Base-by-base conservation (phyloP, 345 rosid genomes). In the Passiflora organensis region DNA sequence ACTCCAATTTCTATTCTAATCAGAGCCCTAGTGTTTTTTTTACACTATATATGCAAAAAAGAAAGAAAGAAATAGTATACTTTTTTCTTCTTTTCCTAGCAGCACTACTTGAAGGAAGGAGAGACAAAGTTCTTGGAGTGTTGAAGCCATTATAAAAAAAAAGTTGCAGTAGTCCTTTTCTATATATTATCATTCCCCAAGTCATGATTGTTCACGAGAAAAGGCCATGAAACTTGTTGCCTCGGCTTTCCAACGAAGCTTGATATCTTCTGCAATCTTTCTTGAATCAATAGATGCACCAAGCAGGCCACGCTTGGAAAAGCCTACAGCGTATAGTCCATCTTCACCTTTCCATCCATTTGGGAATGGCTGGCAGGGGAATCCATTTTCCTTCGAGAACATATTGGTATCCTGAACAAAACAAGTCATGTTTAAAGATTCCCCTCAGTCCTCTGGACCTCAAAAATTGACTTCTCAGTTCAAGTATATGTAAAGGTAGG, bases 241-340 rank as follows among this genome's bases (percentile, higher is more conserved):
- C 43, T 75, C 64, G 10, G 65, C 61, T 65, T 70, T 71, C 80
- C 76, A 72, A 21, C 41, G 58, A 46, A 44, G 64, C 48, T 68
- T 69, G 39, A 90, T 76, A 62, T 90, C 94, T 45, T 85, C 74
- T 9, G 94, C 80, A 0, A 87, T 80, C 55, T 52, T 81, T 51
- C 60, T 73, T 1, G 97, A 96, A 63, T 85, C 89, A 47, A 76
- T 64, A 25, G 91, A 72, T n/a, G 78, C 77, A 43, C 97, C 97
- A 22, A 85, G 82, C 56, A 91, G 70, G 16, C 97, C 97, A 42
- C 84, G 82, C 37, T 82, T 80, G 12, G 84, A 72, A 57, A 91
- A 91, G 14, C 97, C 97, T 3, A 82, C 89, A 0, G 96, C 87
- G 49, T 85, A 91, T 61, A 91, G 45, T 14, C 97, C 96, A 32